These are phyloP conservation scores for Silybum marianum DNA, from an alignment of 129 eudicot species.

Conservation along the genomic window DNA sequence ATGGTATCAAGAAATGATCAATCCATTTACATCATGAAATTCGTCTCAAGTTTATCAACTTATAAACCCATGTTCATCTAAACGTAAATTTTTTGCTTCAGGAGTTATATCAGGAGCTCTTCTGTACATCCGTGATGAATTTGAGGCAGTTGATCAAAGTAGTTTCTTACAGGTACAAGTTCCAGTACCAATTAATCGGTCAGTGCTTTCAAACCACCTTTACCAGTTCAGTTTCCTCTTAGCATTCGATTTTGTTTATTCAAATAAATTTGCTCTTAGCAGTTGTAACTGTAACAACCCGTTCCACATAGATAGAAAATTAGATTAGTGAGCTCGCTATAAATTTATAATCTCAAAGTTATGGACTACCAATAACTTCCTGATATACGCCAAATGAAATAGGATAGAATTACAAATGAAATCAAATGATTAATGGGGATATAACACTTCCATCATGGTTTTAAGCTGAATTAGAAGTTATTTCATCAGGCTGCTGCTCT, in stretches of 20 bases:
- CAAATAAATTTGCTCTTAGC: not conserved
- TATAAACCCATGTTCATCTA: not conserved
- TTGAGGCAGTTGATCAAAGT: conserved; percentile 63
- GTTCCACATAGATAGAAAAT: not conserved
- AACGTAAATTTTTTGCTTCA: conserved; percentile 14
- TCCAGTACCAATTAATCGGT: not conserved
- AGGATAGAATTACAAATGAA: no score
- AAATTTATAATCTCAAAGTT: not conserved
- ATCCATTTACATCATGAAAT: not conserved
- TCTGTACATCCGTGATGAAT: conserved; percentile 80
- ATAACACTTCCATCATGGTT: not conserved
- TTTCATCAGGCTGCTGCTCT: not conserved
- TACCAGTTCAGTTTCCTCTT: not conserved
- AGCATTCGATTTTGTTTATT: not conserved
- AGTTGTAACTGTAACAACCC: not conserved
- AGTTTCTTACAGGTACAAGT: conserved; percentile 72
- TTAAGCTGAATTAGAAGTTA: not conserved
- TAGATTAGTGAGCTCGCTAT: not conserved
- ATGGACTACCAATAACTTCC: not conserved
- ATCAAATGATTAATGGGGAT: no score
- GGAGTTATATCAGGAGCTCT: conserved; percentile 97
- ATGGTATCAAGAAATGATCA: not conserved
- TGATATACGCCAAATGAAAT: no score
- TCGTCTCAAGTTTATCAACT: not conserved
- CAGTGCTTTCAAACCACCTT: not conserved